Conservation (phyloP, 306 rosid genomes). For the Oxytropis ochrocephala region DNA sequence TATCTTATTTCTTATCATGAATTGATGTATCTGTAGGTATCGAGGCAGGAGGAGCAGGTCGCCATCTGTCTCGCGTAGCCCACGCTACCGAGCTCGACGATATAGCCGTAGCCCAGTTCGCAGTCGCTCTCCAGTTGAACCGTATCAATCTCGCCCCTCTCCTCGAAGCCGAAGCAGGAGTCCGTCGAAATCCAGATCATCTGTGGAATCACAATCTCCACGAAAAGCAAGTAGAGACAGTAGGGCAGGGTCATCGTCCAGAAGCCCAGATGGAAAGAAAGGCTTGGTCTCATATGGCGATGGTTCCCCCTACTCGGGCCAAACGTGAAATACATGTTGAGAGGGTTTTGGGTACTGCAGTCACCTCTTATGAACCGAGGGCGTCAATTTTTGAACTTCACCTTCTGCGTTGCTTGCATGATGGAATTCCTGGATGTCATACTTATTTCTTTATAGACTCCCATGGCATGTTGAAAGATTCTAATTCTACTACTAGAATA, state of each 20-base stretch:
- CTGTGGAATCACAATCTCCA: slow-evolving; percentile 54
- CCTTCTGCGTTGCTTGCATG: not conserved
- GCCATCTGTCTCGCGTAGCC: slow-evolving; percentile 73
- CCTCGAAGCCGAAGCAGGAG: slow-evolving; percentile 57
- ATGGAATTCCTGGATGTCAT: not conserved
- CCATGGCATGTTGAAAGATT: slow-evolving; percentile 23
- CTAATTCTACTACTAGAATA: slow-evolving; percentile 4
- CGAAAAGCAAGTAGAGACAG: slow-evolving; percentile 32
- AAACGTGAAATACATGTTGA: not conserved
- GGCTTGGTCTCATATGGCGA: slow-evolving; percentile 88
- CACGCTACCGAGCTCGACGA: slow-evolving; percentile 53
- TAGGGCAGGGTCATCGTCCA: slow-evolving; percentile 58
- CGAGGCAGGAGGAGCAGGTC: slow-evolving; percentile 85
- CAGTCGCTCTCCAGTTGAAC: slow-evolving; percentile 49
- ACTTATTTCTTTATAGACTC: not conserved
- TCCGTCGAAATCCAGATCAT: slow-evolving; percentile 50
- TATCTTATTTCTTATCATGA: no score
- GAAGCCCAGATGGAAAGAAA: slow-evolving; percentile 61
- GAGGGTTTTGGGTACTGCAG: not conserved
- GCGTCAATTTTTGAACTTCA: slow-evolving; percentile 1
- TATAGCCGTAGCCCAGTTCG: slow-evolving; percentile 56
- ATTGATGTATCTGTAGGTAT: slow-evolving; percentile 39
- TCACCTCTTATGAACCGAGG: not conserved
- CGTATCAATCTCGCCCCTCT: slow-evolving; percentile 40
- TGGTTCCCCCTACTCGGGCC: slow-evolving; percentile 19